Conservation (phyloP, 176 grass and related monocot genomes). For the Microstegium vimineum region DNA sequence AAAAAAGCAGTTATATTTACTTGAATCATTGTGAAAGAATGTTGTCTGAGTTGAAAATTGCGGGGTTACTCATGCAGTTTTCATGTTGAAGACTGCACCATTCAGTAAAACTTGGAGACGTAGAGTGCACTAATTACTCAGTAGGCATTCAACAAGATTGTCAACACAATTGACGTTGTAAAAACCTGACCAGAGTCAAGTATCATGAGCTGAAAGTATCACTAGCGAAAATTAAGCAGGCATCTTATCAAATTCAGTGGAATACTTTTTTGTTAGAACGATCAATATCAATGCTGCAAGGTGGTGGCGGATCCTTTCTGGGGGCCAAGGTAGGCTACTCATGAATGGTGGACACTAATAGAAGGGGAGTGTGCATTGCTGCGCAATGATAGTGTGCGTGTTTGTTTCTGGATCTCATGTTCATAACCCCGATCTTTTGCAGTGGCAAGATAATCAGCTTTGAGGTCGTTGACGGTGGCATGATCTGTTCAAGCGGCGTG, state of each 20-base stretch:
- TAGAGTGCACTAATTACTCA: not conserved
- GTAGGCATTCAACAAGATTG: not conserved
- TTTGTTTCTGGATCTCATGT: constrained; percentile 3
- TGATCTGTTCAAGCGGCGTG: constrained; percentile 85
- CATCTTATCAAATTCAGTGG: not conserved
- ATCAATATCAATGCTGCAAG: not conserved
- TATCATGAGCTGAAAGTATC: not conserved
- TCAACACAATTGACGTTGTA: not conserved
- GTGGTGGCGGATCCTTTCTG: not conserved
- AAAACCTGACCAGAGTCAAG: not conserved
- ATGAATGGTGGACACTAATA: not conserved
- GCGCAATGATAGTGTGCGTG: not conserved
- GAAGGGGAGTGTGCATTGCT: not conserved
- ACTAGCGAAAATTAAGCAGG: not conserved
- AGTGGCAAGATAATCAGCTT: constrained; percentile 78
- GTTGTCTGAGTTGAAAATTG: constrained; percentile 3
- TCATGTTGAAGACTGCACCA: not conserved
- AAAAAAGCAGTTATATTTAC: too few species aligned
- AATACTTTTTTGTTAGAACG: not conserved
- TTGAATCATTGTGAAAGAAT: not conserved
- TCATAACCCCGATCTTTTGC: not conserved
- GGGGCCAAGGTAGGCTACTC: not conserved
- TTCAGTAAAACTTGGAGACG: not conserved
- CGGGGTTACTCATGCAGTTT: not conserved
- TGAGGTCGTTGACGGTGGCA: constrained; percentile 81